These are phyloP conservation scores for Paracoccidioides lutzii DNA, from an alignment of 2,329 filamentous ascomycete genomes.

Conservation along the genomic window DNA sequence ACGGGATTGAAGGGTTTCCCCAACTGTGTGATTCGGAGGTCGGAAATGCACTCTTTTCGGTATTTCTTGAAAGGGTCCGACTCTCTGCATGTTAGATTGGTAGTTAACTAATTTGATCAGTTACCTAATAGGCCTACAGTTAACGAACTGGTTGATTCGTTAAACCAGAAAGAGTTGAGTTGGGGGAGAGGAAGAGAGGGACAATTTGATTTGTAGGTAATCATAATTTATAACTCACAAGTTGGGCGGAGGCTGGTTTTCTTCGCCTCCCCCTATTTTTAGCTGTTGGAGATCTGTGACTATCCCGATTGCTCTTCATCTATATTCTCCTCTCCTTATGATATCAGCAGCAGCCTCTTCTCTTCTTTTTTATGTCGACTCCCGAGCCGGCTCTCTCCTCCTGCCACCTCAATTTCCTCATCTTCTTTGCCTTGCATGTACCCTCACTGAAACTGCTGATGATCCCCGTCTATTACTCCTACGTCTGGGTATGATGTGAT, in stretches of 20 bases:
- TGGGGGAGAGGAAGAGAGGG: neutral
- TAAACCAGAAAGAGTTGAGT: neutral
- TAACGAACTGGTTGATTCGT: neutral
- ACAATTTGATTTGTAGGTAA: neutral
- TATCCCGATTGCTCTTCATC: neutral
- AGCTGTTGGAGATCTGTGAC: too few relatives aligned
- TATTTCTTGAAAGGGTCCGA: neutral
- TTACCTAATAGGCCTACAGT: neutral
- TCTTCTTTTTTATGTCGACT: neutral
- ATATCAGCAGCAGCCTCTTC: neutral
- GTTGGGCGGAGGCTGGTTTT: neutral
- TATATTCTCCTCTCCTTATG: neutral
- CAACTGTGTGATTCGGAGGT: too few relatives aligned
- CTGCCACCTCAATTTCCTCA: neutral
- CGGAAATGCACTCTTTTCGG: too few relatives aligned
- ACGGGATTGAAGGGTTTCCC: too few relatives aligned
- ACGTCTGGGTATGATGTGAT: too few relatives aligned
- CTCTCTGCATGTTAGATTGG: too few relatives aligned
- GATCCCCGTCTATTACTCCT: too few relatives aligned
- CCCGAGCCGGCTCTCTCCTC: neutral
- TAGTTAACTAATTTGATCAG: too few relatives aligned
- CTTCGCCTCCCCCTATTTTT: neutral
- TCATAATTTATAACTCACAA: too few relatives aligned
- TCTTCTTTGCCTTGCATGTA: neutral
- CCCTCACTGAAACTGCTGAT: neutral